phyloP scores from a whole-genome alignment of 257 asterid genomes.

The Fraxinus pennsylvanica region DNA sequence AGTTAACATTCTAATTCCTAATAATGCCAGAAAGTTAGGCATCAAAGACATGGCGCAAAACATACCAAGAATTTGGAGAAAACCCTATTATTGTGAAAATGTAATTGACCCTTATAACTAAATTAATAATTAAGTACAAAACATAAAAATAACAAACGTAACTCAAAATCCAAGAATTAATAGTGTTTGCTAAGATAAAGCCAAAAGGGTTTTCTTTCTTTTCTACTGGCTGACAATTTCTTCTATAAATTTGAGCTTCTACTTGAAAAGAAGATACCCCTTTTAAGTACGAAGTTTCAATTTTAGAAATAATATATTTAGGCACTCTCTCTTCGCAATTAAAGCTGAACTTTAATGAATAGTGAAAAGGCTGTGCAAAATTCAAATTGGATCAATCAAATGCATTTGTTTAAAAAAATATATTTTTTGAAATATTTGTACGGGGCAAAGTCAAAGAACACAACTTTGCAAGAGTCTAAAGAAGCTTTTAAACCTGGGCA shows the following conservation, averaged over 20 bases:
- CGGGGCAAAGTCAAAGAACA: constrained; percentile 3
- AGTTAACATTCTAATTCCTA: no score
- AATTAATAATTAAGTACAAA: no score
- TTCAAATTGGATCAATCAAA: not conserved
- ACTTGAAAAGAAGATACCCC: not conserved
- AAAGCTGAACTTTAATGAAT: not conserved
- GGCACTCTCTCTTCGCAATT: no score
- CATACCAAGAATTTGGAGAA: no score
- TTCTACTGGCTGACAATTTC: not conserved
- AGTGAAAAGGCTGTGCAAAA: constrained; percentile 5
- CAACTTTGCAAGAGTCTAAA: constrained; percentile 11
- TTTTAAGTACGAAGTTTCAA: not conserved
- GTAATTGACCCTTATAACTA: no score
- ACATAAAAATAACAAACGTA: no score
- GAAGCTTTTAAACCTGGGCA: constrained; percentile 23
- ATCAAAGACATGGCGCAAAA: no score
- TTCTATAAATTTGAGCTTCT: constrained; percentile 1
- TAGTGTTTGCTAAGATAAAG: no score
- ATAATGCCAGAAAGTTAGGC: no score
- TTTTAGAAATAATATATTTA: not conserved
- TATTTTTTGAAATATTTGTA: not conserved
- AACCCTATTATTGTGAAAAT: no score
- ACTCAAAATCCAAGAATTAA: no score
- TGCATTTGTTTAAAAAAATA: not conserved
- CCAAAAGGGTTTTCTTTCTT: no score